Evolutionary conservation across 208 protist genomes (phyloP).

Genomic region (Trypanosoma theileri): DNA sequence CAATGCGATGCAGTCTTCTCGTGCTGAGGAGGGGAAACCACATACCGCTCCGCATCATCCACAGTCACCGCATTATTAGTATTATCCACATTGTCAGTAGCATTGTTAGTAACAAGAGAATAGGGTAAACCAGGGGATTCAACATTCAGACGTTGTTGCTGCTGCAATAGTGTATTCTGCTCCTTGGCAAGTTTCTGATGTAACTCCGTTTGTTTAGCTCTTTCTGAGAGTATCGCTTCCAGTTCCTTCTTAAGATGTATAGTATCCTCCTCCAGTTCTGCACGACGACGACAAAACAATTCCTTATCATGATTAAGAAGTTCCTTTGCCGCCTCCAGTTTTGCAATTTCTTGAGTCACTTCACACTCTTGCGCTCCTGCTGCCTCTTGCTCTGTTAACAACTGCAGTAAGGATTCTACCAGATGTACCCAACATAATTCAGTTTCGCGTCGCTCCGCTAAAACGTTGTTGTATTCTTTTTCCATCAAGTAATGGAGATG

Average conservation of each 20-base stretch:
- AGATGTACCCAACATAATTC: constrained; percentile 18
- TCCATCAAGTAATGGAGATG: constrained; percentile 4
- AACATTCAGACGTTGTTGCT: constrained; percentile 11
- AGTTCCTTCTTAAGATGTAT: constrained; percentile 17
- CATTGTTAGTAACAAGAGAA: too few species aligned
- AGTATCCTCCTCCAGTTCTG: constrained; percentile 10
- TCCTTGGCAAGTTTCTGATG: constrained; percentile 16
- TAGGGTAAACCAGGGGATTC: background rate
- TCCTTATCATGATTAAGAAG: constrained; percentile 28
- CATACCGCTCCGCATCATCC: background rate
- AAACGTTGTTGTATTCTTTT: constrained; percentile 4
- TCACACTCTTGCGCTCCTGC: constrained; percentile 1
- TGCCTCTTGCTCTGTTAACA: constrained; percentile 26
- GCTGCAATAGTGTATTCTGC: constrained; percentile 28
- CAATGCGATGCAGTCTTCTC: background rate
- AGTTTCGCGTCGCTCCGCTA: constrained; percentile 26
- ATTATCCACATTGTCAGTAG: too few species aligned
- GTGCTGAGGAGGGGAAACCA: background rate
- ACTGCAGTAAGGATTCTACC: constrained; percentile 15
- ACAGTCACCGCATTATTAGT: too few species aligned
- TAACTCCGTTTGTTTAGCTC: constrained; percentile 2
- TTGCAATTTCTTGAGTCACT: constrained; percentile 25
- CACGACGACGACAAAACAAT: constrained; percentile 18
- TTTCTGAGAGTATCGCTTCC: constrained; percentile 7
- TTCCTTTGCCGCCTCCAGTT: constrained; percentile 28